A percentile compares a stretch with the other conserved stretches of the same genome.
phyloP scores from a whole-genome alignment of 306 rosid species.

The Glycine soja region DNA sequence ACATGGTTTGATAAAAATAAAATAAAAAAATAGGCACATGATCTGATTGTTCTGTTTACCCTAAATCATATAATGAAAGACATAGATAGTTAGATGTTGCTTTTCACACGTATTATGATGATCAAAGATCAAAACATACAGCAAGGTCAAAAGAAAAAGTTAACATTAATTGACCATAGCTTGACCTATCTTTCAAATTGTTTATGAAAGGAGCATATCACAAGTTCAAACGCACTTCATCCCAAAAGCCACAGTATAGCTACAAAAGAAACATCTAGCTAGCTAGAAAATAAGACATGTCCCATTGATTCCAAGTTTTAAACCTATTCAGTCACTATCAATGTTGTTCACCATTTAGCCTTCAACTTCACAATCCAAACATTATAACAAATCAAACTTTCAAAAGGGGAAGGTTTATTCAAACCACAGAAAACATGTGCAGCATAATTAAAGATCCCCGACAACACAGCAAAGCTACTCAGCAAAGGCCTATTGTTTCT shows the following conservation, averaged over 20 bases:
- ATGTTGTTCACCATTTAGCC: constrained; percentile 32
- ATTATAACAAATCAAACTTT: background rate
- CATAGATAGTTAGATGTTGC: background rate
- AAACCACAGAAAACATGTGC: constrained; percentile 27
- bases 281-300: constrained; percentile 4
- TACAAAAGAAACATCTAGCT: constrained; percentile 1
- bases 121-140: constrained; percentile 1
- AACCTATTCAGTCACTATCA: constrained; percentile 32
- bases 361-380: background rate
- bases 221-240: background rate
- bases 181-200: background rate
- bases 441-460: constrained; percentile 24
- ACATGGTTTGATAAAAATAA: too few species aligned
- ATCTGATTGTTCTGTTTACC: background rate
- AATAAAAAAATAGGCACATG: background rate
- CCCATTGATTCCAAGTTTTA: constrained; percentile 39
- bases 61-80: constrained; percentile 2
- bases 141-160: constrained; percentile 10
- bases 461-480: constrained; percentile 35
- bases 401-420: constrained; percentile 7
- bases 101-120: constrained; percentile 12
- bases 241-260: constrained; percentile 3
- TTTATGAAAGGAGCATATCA: constrained; percentile 20
- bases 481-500: constrained; percentile 20
- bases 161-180: constrained; percentile 12